phyloP scores from a whole-genome alignment of 805 yeast species.

The Saturnispora quitensis region DNA sequence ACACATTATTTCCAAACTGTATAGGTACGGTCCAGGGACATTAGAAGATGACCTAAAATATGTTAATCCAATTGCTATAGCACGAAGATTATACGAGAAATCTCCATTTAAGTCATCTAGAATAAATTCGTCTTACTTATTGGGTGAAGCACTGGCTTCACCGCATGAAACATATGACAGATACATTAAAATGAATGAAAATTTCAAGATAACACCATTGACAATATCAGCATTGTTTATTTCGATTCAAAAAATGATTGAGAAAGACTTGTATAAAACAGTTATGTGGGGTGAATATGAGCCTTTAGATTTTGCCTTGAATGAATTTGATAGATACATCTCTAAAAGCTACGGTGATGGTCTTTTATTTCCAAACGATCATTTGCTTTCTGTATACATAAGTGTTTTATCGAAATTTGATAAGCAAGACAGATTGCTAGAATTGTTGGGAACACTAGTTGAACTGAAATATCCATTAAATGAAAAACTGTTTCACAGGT shows the following conservation, averaged over 20 bases:
- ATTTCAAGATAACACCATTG: slow-evolving; percentile 16
- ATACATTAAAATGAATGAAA: slow-evolving; percentile 17
- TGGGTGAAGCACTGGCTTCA: slow-evolving; percentile 28
- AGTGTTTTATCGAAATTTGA: slow-evolving; percentile 37
- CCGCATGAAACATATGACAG: slow-evolving; percentile 25
- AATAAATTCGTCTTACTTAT: slow-evolving; percentile 19
- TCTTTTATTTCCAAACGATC: slow-evolving; percentile 35
- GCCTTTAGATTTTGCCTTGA: slow-evolving; percentile 54
- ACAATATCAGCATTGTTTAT: slow-evolving; percentile 37
- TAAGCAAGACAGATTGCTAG: slow-evolving; percentile 40
- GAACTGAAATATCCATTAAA: slow-evolving; percentile 26
- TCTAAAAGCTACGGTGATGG: slow-evolving; percentile 28
- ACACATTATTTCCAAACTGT: slow-evolving; percentile 19
- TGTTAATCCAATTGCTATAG: slow-evolving; percentile 17
- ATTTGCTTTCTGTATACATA: slow-evolving; percentile 46
- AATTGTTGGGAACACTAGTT: slow-evolving; percentile 48
- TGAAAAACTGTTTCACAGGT: slow-evolving; percentile 14
- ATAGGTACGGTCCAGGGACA: slow-evolving; percentile 17
- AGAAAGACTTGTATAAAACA: slow-evolving; percentile 9
- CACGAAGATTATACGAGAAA: slow-evolving; percentile 17
- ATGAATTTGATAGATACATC: slow-evolving; percentile 40
- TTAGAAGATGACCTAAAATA: slow-evolving; percentile 6
- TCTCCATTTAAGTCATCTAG: slow-evolving; percentile 16
- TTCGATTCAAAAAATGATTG: slow-evolving; percentile 33
- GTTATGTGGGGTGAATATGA: slow-evolving; percentile 38